Percentiles rank a stretch among this genome's conserved stretches.
These are phyloP conservation scores for Podaxis carcinomalis DNA, from an alignment of 768 basidiomycete genomes.

Conservation along the genomic window DNA sequence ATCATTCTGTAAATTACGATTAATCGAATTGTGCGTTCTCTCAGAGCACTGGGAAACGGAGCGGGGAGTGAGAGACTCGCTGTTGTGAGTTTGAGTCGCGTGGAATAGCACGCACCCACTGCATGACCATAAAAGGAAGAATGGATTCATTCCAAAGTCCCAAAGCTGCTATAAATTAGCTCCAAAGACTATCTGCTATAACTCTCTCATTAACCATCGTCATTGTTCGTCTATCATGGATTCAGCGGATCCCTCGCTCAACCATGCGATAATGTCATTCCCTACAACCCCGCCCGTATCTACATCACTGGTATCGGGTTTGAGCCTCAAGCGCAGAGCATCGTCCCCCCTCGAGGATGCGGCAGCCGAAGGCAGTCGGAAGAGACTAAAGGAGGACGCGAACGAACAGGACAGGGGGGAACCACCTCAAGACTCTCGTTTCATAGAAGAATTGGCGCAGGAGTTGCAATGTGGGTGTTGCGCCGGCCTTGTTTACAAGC, in stretches of 20 bases:
- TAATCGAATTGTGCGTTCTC: not conserved
- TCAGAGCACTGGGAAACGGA: not conserved
- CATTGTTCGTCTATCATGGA: slow-evolving; percentile 9
- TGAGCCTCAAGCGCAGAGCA: slow-evolving; percentile 54
- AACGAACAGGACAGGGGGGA: slow-evolving; percentile 10
- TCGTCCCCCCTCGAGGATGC: slow-evolving; percentile 54
- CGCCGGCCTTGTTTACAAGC: slow-evolving; percentile 74
- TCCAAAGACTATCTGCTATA: slow-evolving; percentile 1
- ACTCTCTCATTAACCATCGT: not conserved
- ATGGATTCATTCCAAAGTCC: not conserved
- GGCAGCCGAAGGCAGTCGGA: slow-evolving; percentile 45
- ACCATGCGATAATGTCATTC: not conserved
- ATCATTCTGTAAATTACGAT: not conserved
- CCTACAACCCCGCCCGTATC: slow-evolving; percentile 10
- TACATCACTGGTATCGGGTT: slow-evolving; percentile 12
- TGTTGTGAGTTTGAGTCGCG: not conserved
- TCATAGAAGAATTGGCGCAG: slow-evolving; percentile 62
- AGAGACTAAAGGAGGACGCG: slow-evolving; percentile 52
- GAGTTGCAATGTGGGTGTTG: slow-evolving; percentile 88
- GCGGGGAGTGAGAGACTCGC: not conserved
- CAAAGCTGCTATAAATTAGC: slow-evolving; percentile 6
- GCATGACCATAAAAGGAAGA: slow-evolving; percentile 6
- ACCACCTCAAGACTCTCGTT: slow-evolving; percentile 17
- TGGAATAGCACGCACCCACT: not conserved
- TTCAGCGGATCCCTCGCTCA: slow-evolving; percentile 7